Conservation (phyloP, 306 rosid genomes). For the Prunus campanulata region DNA sequence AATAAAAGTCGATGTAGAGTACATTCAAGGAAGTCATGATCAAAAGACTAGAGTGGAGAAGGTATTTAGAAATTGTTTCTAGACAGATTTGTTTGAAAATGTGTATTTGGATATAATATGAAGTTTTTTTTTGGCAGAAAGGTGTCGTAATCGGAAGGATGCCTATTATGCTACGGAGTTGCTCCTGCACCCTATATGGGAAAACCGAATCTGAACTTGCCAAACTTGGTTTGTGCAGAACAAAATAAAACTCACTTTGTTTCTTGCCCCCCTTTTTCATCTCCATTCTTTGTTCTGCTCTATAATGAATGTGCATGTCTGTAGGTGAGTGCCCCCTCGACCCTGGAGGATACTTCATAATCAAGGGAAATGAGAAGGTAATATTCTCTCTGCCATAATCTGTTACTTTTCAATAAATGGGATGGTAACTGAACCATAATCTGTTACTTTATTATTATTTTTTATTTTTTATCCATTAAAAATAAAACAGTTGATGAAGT, state of each 20-base stretch:
- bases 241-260: slow-evolving; percentile 3
- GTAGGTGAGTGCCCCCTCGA: slow-evolving; percentile 95
- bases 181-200: slow-evolving; percentile 61
- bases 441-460: too few relatives aligned
- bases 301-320: slow-evolving; percentile 8
- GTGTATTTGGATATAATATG: slow-evolving; percentile 13
- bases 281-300: not conserved
- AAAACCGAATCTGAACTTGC: slow-evolving; percentile 89
- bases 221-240: slow-evolving; percentile 57
- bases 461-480: too few relatives aligned
- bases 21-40: slow-evolving; percentile 47
- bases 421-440: too few relatives aligned
- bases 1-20: slow-evolving; percentile 59
- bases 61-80: slow-evolving; percentile 39
- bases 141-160: slow-evolving; percentile 65
- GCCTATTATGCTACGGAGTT: slow-evolving; percentile 89
- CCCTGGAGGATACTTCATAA: slow-evolving; percentile 89
- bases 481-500: not conserved
- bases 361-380: slow-evolving; percentile 97
- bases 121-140: slow-evolving; percentile 47
- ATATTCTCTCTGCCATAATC: slow-evolving; percentile 16
- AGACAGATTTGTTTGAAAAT: slow-evolving; percentile 11
- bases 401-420: too few relatives aligned
- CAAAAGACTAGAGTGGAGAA: slow-evolving; percentile 23
- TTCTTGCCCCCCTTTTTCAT: not conserved